Evolutionary conservation across 139 green algal genomes (phyloP).

Genomic region (Tetradesmus obliquus): DNA sequence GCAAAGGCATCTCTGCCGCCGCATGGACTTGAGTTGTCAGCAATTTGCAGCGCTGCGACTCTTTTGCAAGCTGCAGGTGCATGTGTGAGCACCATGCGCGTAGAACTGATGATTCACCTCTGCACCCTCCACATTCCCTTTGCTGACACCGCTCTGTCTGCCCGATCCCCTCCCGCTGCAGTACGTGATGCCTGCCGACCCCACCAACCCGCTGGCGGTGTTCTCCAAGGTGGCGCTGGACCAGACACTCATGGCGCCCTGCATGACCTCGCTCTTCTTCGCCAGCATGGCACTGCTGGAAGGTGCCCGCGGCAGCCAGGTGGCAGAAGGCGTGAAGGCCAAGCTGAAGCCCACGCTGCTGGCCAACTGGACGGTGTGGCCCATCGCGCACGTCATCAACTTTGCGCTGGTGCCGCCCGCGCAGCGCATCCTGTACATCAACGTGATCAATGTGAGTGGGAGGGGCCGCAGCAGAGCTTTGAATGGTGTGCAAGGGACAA

Average conservation of each 20-base stretch:
- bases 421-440: constrained; percentile 90
- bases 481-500: not conserved
- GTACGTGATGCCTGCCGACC: constrained; percentile 52
- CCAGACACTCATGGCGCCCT: constrained; percentile 66
- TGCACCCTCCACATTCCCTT: too few species aligned
- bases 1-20: too few species aligned
- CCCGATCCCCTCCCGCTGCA: not conserved
- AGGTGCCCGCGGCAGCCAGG: not conserved
- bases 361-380: constrained; percentile 69
- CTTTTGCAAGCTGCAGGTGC: too few species aligned
- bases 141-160: too few species aligned
- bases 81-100: too few species aligned
- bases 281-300: constrained; percentile 51
- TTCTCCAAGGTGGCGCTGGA: constrained; percentile 64
- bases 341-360: constrained; percentile 72
- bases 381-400: constrained; percentile 81
- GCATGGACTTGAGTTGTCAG: too few species aligned
- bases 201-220: constrained; percentile 57
- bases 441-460: constrained; percentile 68
- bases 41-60: too few species aligned
- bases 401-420: constrained; percentile 81
- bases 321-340: not conserved
- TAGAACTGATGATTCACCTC: too few species aligned
- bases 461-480: not conserved
- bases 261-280: constrained; percentile 67